Conservation (phyloP, 2,329 filamentous ascomycete genomes). For the Aspergillus terreus region DNA sequence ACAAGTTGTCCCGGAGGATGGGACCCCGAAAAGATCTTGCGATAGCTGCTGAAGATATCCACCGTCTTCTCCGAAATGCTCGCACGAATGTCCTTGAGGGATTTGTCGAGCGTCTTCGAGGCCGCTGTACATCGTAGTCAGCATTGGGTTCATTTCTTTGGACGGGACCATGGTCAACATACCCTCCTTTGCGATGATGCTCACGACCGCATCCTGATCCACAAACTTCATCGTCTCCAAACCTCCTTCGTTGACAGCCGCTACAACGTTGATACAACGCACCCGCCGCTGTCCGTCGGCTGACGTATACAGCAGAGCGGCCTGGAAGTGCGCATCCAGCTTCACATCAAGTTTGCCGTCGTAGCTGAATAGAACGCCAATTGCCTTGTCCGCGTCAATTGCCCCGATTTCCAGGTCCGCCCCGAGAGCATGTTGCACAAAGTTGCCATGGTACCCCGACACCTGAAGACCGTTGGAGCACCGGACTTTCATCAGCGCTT, state of each 20-base stretch:
- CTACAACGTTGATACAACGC: slow-evolving; percentile 88
- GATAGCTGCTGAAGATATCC: slow-evolving; percentile 85
- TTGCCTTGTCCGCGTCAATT: slow-evolving; percentile 88
- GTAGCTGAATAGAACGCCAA: slow-evolving; percentile 88
- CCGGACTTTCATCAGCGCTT: slow-evolving; percentile 95
- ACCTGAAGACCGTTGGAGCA: slow-evolving; percentile 96
- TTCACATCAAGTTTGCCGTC: slow-evolving; percentile 97
- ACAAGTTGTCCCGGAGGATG: slow-evolving; percentile 91
- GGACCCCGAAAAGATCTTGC: slow-evolving; percentile 83
- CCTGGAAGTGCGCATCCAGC: slow-evolving; percentile 96
- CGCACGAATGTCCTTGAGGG: slow-evolving; percentile 79
- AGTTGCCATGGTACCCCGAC: slow-evolving; percentile 91
- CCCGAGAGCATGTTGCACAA: slow-evolving; percentile 90
- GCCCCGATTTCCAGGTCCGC: slow-evolving; percentile 91
- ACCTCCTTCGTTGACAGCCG: slow-evolving; percentile 81
- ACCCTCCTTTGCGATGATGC: slow-evolving; percentile 83
- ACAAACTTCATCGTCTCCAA: slow-evolving; percentile 86
- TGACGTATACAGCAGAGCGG: slow-evolving; percentile 89
- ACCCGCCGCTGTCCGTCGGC: slow-evolving; percentile 84
- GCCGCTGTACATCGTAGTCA: slow-evolving; percentile 53
- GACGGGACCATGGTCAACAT: slow-evolving; percentile 9
- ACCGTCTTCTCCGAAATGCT: slow-evolving; percentile 86
- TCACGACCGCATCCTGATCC: slow-evolving; percentile 89
- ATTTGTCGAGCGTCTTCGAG: slow-evolving; percentile 72
- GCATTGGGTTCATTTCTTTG: slow-evolving; percentile 4